Percentiles rank a stretch among this genome's conserved stretches.
phyloP scores from a whole-genome alignment of 352 stramenopile species.

The Phytophthora syringae region DNA sequence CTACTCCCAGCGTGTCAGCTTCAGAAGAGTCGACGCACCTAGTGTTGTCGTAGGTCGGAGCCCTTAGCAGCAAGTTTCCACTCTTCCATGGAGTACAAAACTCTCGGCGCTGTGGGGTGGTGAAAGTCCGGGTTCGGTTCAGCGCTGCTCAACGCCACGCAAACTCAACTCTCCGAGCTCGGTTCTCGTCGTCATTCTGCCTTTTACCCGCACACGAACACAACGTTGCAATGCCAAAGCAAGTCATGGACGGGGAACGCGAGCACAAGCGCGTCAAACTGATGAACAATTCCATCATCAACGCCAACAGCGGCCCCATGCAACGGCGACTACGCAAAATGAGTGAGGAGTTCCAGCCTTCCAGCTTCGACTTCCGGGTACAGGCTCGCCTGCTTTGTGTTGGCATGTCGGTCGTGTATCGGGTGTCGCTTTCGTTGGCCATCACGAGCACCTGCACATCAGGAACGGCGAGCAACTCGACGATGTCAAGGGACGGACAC shows the following conservation, averaged over 20 bases:
- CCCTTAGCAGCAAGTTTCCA: constrained; percentile 19
- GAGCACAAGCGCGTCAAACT: constrained; percentile 42
- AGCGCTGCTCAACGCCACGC: constrained; percentile 36
- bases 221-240: constrained; percentile 32
- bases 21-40: constrained; percentile 24
- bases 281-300: constrained; percentile 17
- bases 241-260: constrained; percentile 23
- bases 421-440: constrained; percentile 49
- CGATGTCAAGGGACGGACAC: constrained; percentile 16
- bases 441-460: constrained; percentile 30
- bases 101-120: constrained; percentile 6
- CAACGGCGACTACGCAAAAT: constrained; percentile 67
- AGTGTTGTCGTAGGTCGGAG: background rate
- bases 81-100: constrained; percentile 20
- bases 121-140: constrained; percentile 34
- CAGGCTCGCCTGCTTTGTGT: constrained; percentile 63
- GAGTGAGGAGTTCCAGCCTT: constrained; percentile 60
- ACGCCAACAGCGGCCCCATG: constrained; percentile 25
- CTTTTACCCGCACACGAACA: constrained; percentile 9
- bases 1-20: constrained; percentile 18
- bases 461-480: constrained; percentile 15
- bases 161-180: constrained; percentile 30
- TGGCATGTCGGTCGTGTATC: constrained; percentile 60
- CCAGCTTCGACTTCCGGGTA: constrained; percentile 51
- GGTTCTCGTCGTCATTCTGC: constrained; percentile 39